Percentiles rank a stretch among this genome's conserved stretches.
Evolutionary conservation across 441 rosid genomes (phyloP).

Genomic region (Arabidopsis lyrata): DNA sequence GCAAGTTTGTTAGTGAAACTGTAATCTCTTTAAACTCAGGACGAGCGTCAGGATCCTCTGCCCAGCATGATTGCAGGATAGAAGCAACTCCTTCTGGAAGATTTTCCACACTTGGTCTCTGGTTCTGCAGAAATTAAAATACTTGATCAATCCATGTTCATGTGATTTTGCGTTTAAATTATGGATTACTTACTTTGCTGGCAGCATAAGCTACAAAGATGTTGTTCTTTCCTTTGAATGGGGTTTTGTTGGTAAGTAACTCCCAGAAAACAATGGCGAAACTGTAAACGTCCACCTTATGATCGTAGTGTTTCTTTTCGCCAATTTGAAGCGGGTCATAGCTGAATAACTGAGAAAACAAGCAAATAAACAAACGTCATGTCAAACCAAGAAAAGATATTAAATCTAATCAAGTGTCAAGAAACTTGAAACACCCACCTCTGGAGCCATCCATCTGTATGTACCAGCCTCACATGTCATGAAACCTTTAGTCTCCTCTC

Average conservation of each 20-base stretch:
- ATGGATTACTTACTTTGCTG: constrained; percentile 60
- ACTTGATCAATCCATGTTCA: constrained; percentile 12
- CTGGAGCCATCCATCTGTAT: constrained; percentile 92
- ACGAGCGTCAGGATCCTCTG: constrained; percentile 61
- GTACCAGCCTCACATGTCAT: constrained; percentile 87
- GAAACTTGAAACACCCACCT: constrained; percentile 50
- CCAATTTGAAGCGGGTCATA: constrained; percentile 57
- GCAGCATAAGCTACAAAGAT: constrained; percentile 64
- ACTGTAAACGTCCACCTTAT: constrained; percentile 85
- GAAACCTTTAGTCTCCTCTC: constrained; percentile 57
- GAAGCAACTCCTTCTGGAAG: constrained; percentile 53
- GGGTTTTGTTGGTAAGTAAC: constrained; percentile 66
- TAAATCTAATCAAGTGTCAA: not conserved
- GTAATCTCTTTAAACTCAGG: constrained; percentile 68
- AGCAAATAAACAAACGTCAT: constrained; percentile 11
- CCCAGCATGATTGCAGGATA: constrained; percentile 71
- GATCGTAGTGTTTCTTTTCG: constrained; percentile 70
- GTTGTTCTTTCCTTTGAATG: constrained; percentile 63
- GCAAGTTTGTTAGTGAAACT: constrained; percentile 44
- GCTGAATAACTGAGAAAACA: constrained; percentile 61
- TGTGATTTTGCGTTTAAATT: constrained; percentile 1
- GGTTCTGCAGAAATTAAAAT: constrained; percentile 50
- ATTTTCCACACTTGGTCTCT: constrained; percentile 71
- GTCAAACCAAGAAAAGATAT: constrained; percentile 10
- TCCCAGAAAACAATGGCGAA: constrained; percentile 83